Base-by-base conservation (phyloP, 805 yeast species). In the Kluyveromyces aestuarii region DNA sequence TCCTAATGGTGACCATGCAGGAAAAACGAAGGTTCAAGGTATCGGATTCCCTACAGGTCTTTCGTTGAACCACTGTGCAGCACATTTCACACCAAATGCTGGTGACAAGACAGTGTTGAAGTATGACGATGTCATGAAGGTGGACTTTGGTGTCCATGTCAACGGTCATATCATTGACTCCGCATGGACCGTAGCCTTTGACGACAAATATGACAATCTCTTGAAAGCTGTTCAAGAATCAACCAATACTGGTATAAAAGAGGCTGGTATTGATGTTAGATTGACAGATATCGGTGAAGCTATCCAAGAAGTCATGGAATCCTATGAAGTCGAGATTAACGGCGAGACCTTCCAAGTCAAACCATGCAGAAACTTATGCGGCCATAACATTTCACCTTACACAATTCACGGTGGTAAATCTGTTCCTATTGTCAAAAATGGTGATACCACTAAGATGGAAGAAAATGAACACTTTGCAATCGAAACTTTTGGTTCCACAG, bases 11-110 rank as follows among this genome's bases (percentile, higher is more conserved):
- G 75, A 77, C 30, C 74, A 77, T 52, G 58, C 58, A 57, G 63
- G 58, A 4, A 54, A 58, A 41, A 67, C 67, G 16, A 62, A 63
- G 44, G 66, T 70, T 25, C 93, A 88, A 16, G 99, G 99, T 38
- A 80, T 90, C 59, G 99, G 98, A 6, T 93, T 93, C 76, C 99
- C 99, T 45, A 89, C 97, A n/a, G 99, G 99, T 50, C 76, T 93
- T 38, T 87, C 96, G 1, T 68, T 91, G 54, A 93, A 93, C 69
- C 86, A 89, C 62, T 83, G 88, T 62, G 99, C 99, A 25, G 99
- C 99, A 0, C 99, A 93, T 66, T 93, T 89, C 69, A 91, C 98
- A 0, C 99, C 99, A 13, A 93, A 93, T 69, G 84, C 91, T 6
- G 96, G 96, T 11, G 99, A 93, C 66, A 87, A 81, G 59, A 77